These are phyloP conservation scores for Proliferodiscus dingleyae DNA, from an alignment of 2,329 filamentous ascomycete genomes.

Conservation along the genomic window DNA sequence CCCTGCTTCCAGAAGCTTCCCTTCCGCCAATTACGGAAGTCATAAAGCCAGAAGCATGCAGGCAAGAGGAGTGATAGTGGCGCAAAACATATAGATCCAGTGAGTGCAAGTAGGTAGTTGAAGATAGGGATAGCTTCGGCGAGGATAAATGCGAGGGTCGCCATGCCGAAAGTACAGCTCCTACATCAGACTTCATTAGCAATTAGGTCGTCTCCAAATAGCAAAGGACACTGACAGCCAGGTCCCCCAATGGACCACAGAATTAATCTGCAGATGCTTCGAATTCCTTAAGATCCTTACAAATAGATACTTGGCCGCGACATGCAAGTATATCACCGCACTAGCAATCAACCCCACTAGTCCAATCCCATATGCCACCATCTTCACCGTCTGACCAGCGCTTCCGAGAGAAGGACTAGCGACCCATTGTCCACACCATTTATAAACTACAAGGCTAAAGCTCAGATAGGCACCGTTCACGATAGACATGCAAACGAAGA, in stretches of 20 bases:
- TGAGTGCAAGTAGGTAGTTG: conserved; percentile 44
- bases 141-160: conserved; percentile 42
- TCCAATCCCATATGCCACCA: conserved; percentile 54
- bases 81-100: conserved; percentile 45
- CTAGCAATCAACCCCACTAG: conserved; percentile 48
- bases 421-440: conserved; percentile 50
- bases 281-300: conserved; percentile 47
- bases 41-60: conserved; percentile 46
- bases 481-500: conserved; percentile 37
- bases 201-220: not conserved
- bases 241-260: conserved; percentile 43
- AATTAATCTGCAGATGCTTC: conserved; percentile 45
- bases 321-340: conserved; percentile 35
- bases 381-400: conserved; percentile 53
- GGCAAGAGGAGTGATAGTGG: conserved; percentile 43
- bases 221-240: conserved; percentile 35
- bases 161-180: conserved; percentile 38
- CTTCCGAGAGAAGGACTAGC: conserved; percentile 52
- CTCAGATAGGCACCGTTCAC: not conserved
- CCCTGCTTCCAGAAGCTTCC: conserved; percentile 29
- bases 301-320: conserved; percentile 49
- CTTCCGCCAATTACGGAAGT: conserved; percentile 37
- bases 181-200: not conserved
- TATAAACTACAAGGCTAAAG: conserved; percentile 18
- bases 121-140: conserved; percentile 49